Percentiles rank a stretch among this genome's conserved stretches.
Evolutionary conservation across 768 basidiomycete genomes (phyloP).

Genomic region (Dendrothele bispora): DNA sequence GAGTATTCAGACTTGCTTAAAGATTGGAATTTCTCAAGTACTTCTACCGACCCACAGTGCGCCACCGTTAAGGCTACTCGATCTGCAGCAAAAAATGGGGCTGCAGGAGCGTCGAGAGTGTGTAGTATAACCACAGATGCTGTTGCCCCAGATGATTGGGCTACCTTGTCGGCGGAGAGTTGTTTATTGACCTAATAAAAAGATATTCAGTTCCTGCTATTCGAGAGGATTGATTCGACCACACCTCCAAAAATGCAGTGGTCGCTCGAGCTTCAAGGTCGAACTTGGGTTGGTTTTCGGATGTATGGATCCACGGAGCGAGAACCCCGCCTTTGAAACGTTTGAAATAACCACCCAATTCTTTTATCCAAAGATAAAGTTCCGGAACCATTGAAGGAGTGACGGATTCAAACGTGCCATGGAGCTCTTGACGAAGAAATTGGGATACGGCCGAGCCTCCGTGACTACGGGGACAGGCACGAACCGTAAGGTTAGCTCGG

Average conservation of each 20-base stretch:
- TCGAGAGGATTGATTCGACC: slow-evolving; percentile 1
- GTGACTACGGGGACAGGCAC: slow-evolving; percentile 56
- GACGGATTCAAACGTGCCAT: slow-evolving; percentile 80
- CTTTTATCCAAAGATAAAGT: slow-evolving; percentile 72
- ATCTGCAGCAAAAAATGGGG: slow-evolving; percentile 82
- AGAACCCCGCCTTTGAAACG: slow-evolving; percentile 83
- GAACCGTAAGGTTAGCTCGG: slow-evolving; percentile 5
- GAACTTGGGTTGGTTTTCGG: slow-evolving; percentile 35
- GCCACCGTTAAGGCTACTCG: slow-evolving; percentile 82
- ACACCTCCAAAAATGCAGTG: slow-evolving; percentile 84
- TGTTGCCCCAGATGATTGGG: slow-evolving; percentile 83
- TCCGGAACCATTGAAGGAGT: slow-evolving; percentile 72
- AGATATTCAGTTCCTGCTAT: slow-evolving; percentile 7
- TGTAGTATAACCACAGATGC: slow-evolving; percentile 92
- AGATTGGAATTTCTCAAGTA: background rate
- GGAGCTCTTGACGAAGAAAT: slow-evolving; percentile 82
- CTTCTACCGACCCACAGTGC: slow-evolving; percentile 85
- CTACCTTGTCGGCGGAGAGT: slow-evolving; percentile 65
- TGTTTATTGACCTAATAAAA: slow-evolving; percentile 69
- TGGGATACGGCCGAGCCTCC: slow-evolving; percentile 90
- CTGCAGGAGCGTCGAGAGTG: slow-evolving; percentile 75
- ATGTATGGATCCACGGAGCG: slow-evolving; percentile 57
- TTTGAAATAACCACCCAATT: slow-evolving; percentile 88
- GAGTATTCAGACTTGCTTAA: slow-evolving; percentile 1
- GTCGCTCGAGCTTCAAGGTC: slow-evolving; percentile 87